These are phyloP conservation scores for Porphyrellus cyaneotinctus DNA, from an alignment of 768 basidiomycete species.

Conservation along the genomic window DNA sequence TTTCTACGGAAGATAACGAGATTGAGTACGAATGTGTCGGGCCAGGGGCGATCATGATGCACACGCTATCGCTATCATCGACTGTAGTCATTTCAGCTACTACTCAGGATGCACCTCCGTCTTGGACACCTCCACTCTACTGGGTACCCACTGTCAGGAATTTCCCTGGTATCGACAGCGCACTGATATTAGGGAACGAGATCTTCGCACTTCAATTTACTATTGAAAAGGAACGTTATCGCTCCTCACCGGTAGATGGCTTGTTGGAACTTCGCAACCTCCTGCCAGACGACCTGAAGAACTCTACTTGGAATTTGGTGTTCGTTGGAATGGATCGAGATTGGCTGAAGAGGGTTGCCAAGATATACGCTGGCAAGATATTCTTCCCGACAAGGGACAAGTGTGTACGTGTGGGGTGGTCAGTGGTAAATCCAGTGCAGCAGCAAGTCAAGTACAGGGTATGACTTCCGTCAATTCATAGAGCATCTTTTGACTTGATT, in stretches of 20 bases:
- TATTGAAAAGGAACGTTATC: neutral
- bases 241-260: no score
- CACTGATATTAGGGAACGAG: neutral
- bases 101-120: neutral
- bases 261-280: neutral
- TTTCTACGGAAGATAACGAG: neutral
- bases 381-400: neutral
- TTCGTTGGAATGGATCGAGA: neutral
- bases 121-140: neutral
- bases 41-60: no score
- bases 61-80: neutral
- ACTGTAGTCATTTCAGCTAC: neutral
- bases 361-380: neutral
- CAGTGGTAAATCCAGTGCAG: no score
- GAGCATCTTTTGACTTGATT: no score
- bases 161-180: neutral
- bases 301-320: neutral
- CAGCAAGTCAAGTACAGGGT: no score
- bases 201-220: neutral
- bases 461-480: no score
- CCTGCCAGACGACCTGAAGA: neutral
- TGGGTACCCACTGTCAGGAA: neutral
- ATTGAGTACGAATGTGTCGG: neutral
- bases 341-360: neutral
- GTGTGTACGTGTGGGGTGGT: neutral